Evolutionary conservation across 306 rosid species (phyloP).

Genomic region (Glycine soja): DNA sequence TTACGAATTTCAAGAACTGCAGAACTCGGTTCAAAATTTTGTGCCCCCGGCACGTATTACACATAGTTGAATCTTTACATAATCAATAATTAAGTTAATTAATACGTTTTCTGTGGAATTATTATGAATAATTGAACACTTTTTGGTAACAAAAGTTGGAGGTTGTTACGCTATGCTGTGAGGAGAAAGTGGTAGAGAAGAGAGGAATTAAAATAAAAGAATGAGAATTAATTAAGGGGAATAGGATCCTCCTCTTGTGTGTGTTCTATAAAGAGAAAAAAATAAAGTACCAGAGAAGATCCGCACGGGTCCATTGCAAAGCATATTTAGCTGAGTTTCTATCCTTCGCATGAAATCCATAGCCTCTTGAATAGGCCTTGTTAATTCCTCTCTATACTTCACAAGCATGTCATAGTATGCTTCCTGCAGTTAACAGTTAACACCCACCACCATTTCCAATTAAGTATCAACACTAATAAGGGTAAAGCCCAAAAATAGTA

Average conservation of each 20-base stretch:
- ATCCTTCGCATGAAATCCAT: constrained; percentile 93
- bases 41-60: neutral
- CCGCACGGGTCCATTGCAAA: constrained; percentile 72
- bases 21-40: constrained; percentile 31
- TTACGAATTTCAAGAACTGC: constrained; percentile 48
- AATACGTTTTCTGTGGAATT: constrained; percentile 4
- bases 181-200: neutral
- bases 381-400: constrained; percentile 87
- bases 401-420: constrained; percentile 95
- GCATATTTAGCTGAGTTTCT: constrained; percentile 83
- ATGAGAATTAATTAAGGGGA: neutral
- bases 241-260: neutral
- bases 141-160: neutral
- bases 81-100: constrained; percentile 16
- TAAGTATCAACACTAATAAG: neutral
- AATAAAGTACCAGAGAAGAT: constrained; percentile 67
- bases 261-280: constrained; percentile 8
- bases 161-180: neutral
- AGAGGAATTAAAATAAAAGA: neutral
- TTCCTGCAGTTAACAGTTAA: constrained; percentile 59
- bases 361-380: constrained; percentile 95
- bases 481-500: neutral
- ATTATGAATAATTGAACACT: neutral
- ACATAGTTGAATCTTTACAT: neutral
- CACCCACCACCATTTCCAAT: constrained; percentile 8